phyloP scores from a whole-genome alignment of 75 land plant genomes.

The Pinus tabuliformis region DNA sequence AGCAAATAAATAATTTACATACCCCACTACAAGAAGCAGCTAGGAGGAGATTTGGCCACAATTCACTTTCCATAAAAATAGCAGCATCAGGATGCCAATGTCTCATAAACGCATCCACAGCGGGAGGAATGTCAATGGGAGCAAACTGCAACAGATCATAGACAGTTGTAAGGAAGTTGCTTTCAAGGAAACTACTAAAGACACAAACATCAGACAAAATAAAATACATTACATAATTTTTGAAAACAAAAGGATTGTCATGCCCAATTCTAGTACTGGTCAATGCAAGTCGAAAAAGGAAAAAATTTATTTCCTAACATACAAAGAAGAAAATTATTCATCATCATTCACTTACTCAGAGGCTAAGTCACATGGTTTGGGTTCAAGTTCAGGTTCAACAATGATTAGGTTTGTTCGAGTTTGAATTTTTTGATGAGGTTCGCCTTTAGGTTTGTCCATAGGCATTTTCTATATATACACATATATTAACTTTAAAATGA shows the following conservation, averaged over 20 bases:
- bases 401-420: too few species aligned
- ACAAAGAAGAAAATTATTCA: not conserved
- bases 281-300: too few species aligned
- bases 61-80: slow-evolving; percentile 90
- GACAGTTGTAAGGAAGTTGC: not conserved
- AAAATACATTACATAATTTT: not conserved
- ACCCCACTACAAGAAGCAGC: slow-evolving; percentile 73
- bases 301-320: not conserved
- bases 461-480: too few species aligned
- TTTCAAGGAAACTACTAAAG: not conserved
- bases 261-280: not conserved
- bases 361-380: too few species aligned
- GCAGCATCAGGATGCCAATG: slow-evolving; percentile 85
- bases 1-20: slow-evolving; percentile 14
- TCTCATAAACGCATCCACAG: slow-evolving; percentile 69
- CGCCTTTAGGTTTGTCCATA: too few species aligned
- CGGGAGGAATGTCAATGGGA: slow-evolving; percentile 78
- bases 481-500: too few species aligned
- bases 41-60: slow-evolving; percentile 95
- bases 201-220: not conserved
- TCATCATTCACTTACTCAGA: not conserved
- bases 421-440: too few species aligned
- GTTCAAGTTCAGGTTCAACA: too few species aligned
- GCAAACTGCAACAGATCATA: slow-evolving; percentile 59
- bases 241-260: not conserved